A percentile compares a stretch with the other conserved stretches of the same genome.
Evolutionary conservation across 306 rosid genomes (phyloP).

Genomic region (Fagus crenata): DNA sequence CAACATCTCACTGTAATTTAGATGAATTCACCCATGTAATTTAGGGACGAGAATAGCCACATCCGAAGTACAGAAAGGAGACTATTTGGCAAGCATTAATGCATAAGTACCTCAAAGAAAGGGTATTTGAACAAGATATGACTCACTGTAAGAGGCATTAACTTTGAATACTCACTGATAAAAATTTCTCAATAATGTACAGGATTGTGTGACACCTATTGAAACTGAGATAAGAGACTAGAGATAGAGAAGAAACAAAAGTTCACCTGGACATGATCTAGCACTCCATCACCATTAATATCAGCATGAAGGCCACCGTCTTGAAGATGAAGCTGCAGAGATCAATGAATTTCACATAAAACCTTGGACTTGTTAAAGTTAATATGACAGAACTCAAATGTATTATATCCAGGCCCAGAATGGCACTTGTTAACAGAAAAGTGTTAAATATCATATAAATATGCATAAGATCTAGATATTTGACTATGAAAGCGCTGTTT

Average conservation of each 20-base stretch:
- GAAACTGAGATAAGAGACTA: constrained; percentile 4
- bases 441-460: constrained; percentile 13
- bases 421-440: constrained; percentile 1
- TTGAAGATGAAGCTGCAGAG: constrained; percentile 85
- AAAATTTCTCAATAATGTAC: not conserved
- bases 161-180: not conserved
- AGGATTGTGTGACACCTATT: not conserved
- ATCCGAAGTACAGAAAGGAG: not conserved
- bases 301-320: constrained; percentile 99
- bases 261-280: constrained; percentile 96
- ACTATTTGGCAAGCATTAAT: not conserved
- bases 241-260: constrained; percentile 19
- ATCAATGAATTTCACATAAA: constrained; percentile 36
- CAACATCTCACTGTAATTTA: not conserved
- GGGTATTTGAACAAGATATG: not conserved
- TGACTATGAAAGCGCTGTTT: constrained; percentile 8
- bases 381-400: constrained; percentile 6
- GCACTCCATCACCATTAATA: constrained; percentile 96
- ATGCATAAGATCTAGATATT: not conserved
- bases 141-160: not conserved
- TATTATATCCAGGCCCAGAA: constrained; percentile 12
- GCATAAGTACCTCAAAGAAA: not conserved
- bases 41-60: not conserved
- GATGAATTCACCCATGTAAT: not conserved
- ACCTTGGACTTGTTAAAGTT: constrained; percentile 6